Conservation (phyloP, 768 basidiomycete genomes). For the Leccinum disarticulatum region DNA sequence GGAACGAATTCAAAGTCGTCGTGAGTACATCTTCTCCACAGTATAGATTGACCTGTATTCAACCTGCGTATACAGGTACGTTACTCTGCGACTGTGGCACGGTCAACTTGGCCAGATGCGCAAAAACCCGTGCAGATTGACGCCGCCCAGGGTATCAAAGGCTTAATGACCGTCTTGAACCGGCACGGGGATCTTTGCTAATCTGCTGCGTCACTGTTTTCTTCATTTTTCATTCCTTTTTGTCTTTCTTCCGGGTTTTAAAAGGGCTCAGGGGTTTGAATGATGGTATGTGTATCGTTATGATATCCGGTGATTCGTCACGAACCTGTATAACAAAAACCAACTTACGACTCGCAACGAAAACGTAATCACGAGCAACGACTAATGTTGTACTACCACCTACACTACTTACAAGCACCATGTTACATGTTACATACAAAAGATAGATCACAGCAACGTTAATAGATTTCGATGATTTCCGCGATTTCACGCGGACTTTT, state of each 20-base stretch:
- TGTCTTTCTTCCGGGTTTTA: constrained; percentile 8
- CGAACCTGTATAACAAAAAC: constrained; percentile 19
- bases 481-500: constrained; percentile 38
- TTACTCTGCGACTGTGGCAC: constrained; percentile 38
- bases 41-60: constrained; percentile 9
- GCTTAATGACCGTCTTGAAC: constrained; percentile 38
- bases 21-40: constrained; percentile 20
- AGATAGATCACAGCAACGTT: constrained; percentile 9
- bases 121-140: constrained; percentile 37
- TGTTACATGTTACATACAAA: constrained; percentile 6
- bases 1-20: constrained; percentile 34
- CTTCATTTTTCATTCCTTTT: constrained; percentile 3
- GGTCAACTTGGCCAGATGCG: constrained; percentile 36
- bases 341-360: constrained; percentile 11
- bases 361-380: constrained; percentile 16
- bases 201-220: constrained; percentile 2
- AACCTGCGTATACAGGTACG: constrained; percentile 28
- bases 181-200: constrained; percentile 31
- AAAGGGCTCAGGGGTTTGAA: constrained; percentile 15
- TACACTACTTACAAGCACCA: constrained; percentile 23
- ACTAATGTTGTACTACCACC: constrained; percentile 32
- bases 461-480: constrained; percentile 9
- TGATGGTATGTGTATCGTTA: constrained; percentile 25
- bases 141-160: constrained; percentile 35
- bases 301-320: constrained; percentile 1